Evolutionary conservation across 192 early-diverging fungal species (phyloP).

Genomic region (Coemansia umbellata): DNA sequence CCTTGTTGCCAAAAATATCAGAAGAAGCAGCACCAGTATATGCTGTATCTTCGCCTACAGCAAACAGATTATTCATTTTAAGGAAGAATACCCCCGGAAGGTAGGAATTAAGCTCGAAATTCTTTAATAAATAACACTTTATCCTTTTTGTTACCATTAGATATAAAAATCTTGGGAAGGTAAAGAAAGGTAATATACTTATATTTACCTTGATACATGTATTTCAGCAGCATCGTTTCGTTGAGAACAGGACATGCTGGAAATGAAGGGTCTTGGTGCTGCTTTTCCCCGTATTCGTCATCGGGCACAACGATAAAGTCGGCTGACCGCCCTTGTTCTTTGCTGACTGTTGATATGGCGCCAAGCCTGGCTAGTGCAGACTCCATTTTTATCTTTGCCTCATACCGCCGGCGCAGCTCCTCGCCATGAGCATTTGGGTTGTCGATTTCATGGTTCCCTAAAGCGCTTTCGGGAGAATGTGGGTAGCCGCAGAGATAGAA

Average conservation of each 20-base stretch:
- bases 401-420: slow-evolving; percentile 21
- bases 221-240: slow-evolving; percentile 21
- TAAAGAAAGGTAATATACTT: background rate
- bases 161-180: too few relatives aligned
- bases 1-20: too few relatives aligned
- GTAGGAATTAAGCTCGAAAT: too few relatives aligned
- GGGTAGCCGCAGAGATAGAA: slow-evolving; percentile 32
- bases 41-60: background rate
- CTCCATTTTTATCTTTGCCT: slow-evolving; percentile 10
- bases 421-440: slow-evolving; percentile 26
- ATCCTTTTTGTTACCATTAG: too few relatives aligned
- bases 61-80: slow-evolving; percentile 2
- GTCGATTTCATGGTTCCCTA: slow-evolving; percentile 10
- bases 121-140: too few relatives aligned
- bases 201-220: too few relatives aligned
- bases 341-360: background rate
- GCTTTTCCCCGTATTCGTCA: slow-evolving; percentile 6
- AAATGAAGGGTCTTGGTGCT: slow-evolving; percentile 3
- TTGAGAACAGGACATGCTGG: slow-evolving; percentile 15
- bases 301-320: slow-evolving; percentile 22
- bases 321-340: background rate
- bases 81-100: too few relatives aligned
- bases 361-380: slow-evolving; percentile 10
- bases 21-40: background rate
- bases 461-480: background rate